Evolutionary conservation across 2,329 filamentous ascomycete genomes (phyloP).

Genomic region (Fonsecaea nubica): DNA sequence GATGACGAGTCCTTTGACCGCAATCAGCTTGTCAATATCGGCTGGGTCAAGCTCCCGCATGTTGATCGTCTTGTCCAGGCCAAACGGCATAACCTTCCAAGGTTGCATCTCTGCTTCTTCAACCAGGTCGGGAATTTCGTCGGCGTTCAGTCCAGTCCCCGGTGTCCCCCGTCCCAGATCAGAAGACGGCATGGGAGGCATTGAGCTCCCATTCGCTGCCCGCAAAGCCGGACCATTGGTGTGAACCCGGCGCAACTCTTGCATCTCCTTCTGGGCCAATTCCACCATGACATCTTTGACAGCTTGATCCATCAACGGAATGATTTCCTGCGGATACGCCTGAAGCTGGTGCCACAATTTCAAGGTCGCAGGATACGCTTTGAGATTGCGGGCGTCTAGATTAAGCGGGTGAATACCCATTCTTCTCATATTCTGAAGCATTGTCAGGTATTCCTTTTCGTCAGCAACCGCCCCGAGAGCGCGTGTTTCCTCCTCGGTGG

Average conservation of each 20-base stretch:
- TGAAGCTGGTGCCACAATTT: conserved; percentile 97
- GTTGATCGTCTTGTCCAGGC: conserved; percentile 84
- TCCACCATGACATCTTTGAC: conserved; percentile 94
- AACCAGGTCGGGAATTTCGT: conserved; percentile 70
- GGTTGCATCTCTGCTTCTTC: conserved; percentile 78
- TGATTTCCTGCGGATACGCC: conserved; percentile 93
- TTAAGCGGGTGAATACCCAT: conserved; percentile 85
- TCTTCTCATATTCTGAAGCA: conserved; percentile 88
- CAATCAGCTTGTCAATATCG: conserved; percentile 95
- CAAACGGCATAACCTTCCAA: conserved; percentile 89
- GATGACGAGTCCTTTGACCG: conserved; percentile 94
- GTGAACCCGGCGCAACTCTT: conserved; percentile 67
- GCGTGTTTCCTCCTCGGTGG: conserved; percentile 75
- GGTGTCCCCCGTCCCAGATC: conserved; percentile 65
- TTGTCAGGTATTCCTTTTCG: conserved; percentile 80
- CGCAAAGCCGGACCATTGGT: conserved; percentile 56
- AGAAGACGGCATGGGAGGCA: conserved; percentile 79
- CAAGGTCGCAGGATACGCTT: conserved; percentile 86
- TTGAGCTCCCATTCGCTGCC: conserved; percentile 69
- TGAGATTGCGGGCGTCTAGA: conserved; percentile 85
- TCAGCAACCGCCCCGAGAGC: conserved; percentile 72
- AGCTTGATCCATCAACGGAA: conserved; percentile 93
- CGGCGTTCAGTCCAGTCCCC: conserved; percentile 50
- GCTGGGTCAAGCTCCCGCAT: conserved; percentile 92
- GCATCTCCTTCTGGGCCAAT: conserved; percentile 79